phyloP scores from a whole-genome alignment of 768 basidiomycete genomes.

The Kwoniella dejecticola region DNA sequence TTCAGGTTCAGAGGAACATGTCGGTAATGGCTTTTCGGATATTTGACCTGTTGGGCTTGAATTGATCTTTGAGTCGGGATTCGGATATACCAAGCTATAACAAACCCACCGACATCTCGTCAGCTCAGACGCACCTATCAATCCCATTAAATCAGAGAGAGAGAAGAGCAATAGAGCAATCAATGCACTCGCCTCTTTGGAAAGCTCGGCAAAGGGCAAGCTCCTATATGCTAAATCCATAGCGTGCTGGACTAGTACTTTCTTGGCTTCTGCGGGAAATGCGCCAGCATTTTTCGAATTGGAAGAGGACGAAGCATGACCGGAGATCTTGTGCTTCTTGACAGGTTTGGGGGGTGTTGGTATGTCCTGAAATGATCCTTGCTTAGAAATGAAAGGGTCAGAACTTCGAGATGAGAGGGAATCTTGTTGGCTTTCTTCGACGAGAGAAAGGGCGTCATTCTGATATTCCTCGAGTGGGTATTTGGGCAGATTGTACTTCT shows the following conservation, averaged over 20 bases:
- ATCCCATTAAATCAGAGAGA: neutral
- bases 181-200: conserved; percentile 10
- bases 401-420: no score
- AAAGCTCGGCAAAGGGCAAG: conserved; percentile 15
- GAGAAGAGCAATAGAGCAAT: neutral
- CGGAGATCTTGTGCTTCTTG: neutral
- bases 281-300: neutral
- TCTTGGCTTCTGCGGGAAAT: conserved; percentile 9
- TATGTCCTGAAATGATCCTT: neutral
- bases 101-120: neutral
- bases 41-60: conserved; percentile 18
- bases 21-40: conserved; percentile 14
- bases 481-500: no score
- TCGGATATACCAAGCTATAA: conserved; percentile 14
- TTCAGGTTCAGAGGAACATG: neutral
- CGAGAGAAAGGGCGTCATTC: no score
- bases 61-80: conserved; percentile 20
- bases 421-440: no score
- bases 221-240: conserved; percentile 19
- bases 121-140: neutral
- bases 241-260: conserved; percentile 4
- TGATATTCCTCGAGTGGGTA: no score
- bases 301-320: neutral
- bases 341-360: neutral
- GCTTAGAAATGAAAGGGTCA: no score